phyloP scores from a whole-genome alignment of 164 flowering plant species.

The Tetrastigma voinierianum region DNA sequence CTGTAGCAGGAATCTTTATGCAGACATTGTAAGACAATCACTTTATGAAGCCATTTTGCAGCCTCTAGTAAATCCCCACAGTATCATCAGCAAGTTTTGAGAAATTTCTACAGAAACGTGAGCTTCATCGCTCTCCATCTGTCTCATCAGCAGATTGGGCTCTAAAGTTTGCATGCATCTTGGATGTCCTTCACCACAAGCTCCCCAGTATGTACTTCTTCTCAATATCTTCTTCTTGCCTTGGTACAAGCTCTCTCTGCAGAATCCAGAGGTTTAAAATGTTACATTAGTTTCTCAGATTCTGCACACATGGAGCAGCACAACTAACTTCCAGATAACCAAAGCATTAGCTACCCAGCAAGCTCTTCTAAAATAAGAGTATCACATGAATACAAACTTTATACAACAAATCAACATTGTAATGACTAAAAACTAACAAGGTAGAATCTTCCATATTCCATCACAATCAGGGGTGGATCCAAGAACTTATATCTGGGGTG shows the following conservation, averaged over 20 bases:
- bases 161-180: slow-evolving; percentile 95
- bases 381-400: too few species aligned
- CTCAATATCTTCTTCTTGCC: slow-evolving; percentile 83
- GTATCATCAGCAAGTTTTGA: slow-evolving; percentile 82
- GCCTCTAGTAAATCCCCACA: slow-evolving; percentile 89
- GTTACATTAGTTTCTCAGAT: background rate
- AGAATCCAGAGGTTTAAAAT: slow-evolving; percentile 17
- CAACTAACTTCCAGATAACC: too few species aligned
- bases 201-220: slow-evolving; percentile 93
- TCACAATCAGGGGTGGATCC: too few species aligned
- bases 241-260: slow-evolving; percentile 84
- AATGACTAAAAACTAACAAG: too few species aligned
- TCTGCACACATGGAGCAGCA: too few species aligned
- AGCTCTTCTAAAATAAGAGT: too few species aligned
- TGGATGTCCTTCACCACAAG: slow-evolving; percentile 97
- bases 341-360: too few species aligned
- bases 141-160: slow-evolving; percentile 88
- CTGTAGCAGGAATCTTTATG: slow-evolving; percentile 98
- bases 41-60: slow-evolving; percentile 88
- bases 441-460: too few species aligned
- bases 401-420: too few species aligned
- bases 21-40: slow-evolving; percentile 90
- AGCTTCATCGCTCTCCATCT: slow-evolving; percentile 90
- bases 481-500: too few species aligned
- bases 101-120: slow-evolving; percentile 99